Evolutionary conservation across 805 yeast species (phyloP).

Genomic region (Candida succiphila): DNA sequence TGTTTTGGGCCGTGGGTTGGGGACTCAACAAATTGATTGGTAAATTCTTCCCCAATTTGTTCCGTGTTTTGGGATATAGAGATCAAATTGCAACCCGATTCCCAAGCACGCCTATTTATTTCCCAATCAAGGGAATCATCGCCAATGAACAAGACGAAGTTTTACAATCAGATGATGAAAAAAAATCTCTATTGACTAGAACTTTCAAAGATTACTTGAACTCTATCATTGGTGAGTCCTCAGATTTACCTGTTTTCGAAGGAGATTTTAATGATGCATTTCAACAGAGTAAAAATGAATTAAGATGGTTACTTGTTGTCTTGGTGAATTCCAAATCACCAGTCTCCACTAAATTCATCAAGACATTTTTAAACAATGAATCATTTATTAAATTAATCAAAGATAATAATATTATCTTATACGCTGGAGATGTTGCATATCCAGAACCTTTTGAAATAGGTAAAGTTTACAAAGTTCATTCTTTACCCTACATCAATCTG

Average conservation of each 20-base stretch:
- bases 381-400: constrained; percentile 28
- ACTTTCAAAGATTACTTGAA: constrained; percentile 8
- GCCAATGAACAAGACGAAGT: constrained; percentile 9
- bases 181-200: constrained; percentile 2
- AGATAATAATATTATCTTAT: constrained; percentile 39
- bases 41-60: constrained; percentile 24
- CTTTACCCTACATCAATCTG: constrained; percentile 45
- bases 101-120: constrained; percentile 20
- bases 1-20: constrained; percentile 31
- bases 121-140: neutral
- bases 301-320: constrained; percentile 44
- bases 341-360: constrained; percentile 30
- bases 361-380: constrained; percentile 34
- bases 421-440: constrained; percentile 54
- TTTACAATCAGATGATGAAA: constrained; percentile 5
- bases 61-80: constrained; percentile 18
- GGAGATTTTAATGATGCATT: constrained; percentile 34
- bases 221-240: constrained; percentile 12
- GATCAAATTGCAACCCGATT: constrained; percentile 20
- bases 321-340: constrained; percentile 37
- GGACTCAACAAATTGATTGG: constrained; percentile 26
- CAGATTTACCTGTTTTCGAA: constrained; percentile 19
- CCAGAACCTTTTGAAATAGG: constrained; percentile 64
- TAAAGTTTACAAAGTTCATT: constrained; percentile 37
- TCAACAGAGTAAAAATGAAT: constrained; percentile 25